Percentiles rank a stretch among this genome's conserved stretches.
phyloP scores from a whole-genome alignment of 805 yeast genomes.

The Naumovozyma baii region DNA sequence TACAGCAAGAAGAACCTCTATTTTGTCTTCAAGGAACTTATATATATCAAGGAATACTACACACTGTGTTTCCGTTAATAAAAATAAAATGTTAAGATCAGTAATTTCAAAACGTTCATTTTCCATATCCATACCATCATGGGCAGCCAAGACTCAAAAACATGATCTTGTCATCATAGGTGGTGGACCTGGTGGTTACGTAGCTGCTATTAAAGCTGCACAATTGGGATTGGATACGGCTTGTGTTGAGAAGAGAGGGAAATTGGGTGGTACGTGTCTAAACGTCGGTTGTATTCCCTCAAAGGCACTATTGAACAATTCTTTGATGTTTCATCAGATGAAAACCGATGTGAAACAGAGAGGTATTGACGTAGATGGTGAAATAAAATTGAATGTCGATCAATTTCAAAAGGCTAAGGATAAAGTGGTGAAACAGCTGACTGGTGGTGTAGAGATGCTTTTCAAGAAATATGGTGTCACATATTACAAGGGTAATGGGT shows the following conservation, averaged over 20 bases:
- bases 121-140: background rate
- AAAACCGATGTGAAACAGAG: conserved; percentile 73
- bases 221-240: conserved; percentile 92
- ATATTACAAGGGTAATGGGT: conserved; percentile 88
- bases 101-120: conserved; percentile 6
- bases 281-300: conserved; percentile 99
- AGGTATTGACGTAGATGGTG: conserved; percentile 75
- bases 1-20: no score
- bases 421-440: conserved; percentile 76
- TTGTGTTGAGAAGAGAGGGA: conserved; percentile 94
- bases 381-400: conserved; percentile 63
- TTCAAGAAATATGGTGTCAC: conserved; percentile 93
- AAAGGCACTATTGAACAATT: conserved; percentile 87
- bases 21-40: no score
- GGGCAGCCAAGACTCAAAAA: conserved; percentile 32
- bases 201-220: conserved; percentile 98
- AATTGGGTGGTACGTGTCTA: conserved; percentile 95
- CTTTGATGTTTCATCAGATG: conserved; percentile 85
- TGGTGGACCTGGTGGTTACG: conserved; percentile 99
- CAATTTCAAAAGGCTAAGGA: conserved; percentile 89
- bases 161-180: conserved; percentile 94
- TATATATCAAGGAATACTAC: no score
- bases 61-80: no score
- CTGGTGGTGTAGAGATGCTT: conserved; percentile 88
- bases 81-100: conserved; percentile 17